Conservation (phyloP, 106 monocot species). For the Allium fistulosum region DNA sequence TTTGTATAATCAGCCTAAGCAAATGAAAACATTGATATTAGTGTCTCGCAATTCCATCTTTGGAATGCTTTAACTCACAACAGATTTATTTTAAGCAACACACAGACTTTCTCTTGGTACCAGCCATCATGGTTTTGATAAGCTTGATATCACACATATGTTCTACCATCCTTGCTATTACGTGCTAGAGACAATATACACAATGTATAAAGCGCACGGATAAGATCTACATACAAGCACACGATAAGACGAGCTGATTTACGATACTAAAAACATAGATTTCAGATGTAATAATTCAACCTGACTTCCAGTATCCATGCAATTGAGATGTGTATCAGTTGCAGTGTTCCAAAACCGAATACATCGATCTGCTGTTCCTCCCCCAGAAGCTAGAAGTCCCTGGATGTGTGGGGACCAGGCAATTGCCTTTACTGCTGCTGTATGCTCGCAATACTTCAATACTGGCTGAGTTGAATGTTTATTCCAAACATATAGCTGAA, state of each 20-base stretch:
- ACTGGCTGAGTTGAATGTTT: slow-evolving; percentile 80
- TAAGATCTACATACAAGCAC: no score
- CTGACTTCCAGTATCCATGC: slow-evolving; percentile 97
- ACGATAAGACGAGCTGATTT: background rate
- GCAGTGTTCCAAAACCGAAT: slow-evolving; percentile 99
- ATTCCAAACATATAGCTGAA: slow-evolving; percentile 97
- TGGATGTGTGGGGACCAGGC: slow-evolving; percentile 98
- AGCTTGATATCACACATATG: no score
- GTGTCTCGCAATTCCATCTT: no score
- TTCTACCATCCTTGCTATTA: no score
- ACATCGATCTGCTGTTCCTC: slow-evolving; percentile 94
- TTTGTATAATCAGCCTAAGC: no score
- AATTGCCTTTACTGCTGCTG: slow-evolving; percentile 98
- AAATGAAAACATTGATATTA: no score
- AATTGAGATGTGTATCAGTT: slow-evolving; percentile 67
- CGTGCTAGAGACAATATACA: no score
- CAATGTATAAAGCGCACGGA: background rate
- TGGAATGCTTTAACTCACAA: no score
- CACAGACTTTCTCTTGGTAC: no score
- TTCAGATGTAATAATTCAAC: slow-evolving; percentile 14
- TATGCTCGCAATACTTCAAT: slow-evolving; percentile 90
- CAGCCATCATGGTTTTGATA: no score
- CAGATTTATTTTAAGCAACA: no score
- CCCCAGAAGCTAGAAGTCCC: slow-evolving; percentile 94
- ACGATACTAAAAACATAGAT: background rate